Base-by-base conservation (phyloP, 768 basidiomycete species). In the Suillus occidentalis region DNA sequence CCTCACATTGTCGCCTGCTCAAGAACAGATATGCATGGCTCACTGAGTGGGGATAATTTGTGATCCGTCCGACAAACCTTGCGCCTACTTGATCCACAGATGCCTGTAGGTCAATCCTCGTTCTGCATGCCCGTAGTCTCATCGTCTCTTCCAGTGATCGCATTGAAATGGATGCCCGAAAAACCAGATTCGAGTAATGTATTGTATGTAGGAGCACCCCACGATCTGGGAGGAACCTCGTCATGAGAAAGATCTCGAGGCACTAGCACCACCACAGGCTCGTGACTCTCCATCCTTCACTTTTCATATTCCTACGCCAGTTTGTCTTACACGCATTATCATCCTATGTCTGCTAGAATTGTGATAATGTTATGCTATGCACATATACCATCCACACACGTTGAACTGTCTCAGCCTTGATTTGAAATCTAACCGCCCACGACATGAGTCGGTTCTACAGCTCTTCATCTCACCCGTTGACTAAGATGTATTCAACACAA, bases 31-130 rank as follows among this genome's bases (percentile, higher is more conserved):
- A 39, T 31, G 31, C 16, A 28, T 12, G 59, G 62, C 8, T 22
- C 39, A 22, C 16, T 62, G 5, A 39, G n/a, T 53, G 62, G 57
- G 8, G 64, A 63, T 40, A 69, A 74, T 25, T 50, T 76, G 28
- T 79, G 82, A 63, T 81, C 84, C 63, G 70, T 85, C 25, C 31
- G 31, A 31, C 31, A 75, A 75, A 62, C 79, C 79, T 9, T 76
- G 86, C 34, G 80, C 86, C 28, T 57, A 72, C 45, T 60, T 73
- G 52, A 74, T 77, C 62, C 80, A 77, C 59, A 75, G 86, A 42
- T 89, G 88, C 82, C 68, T 75, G 88, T 86, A 61, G 73, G 86
- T 80, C 60, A 31, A 16, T 13, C 37, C 20, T 63, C 60, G 7
- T 56, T 42, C 9, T 61, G 20, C 13, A n/a, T n/a, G n/a, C n/a